Evolutionary conservation across 805 yeast genomes (phyloP).

Genomic region (Sugiyamaella lignohabitans): DNA sequence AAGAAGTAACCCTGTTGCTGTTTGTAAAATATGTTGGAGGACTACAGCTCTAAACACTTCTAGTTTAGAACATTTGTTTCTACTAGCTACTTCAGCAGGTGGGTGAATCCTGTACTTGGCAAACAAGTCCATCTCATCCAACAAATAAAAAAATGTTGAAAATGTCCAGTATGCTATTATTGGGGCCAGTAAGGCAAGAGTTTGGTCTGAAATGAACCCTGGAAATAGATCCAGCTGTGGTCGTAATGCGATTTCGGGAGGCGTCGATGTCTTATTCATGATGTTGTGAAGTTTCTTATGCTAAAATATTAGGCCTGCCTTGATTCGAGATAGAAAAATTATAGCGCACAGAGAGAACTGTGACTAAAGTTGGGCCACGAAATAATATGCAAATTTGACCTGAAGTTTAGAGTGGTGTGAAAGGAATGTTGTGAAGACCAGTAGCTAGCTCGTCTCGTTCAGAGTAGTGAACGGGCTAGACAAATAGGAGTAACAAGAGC

Average conservation of each 20-base stretch:
- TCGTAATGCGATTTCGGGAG: conserved; percentile 9
- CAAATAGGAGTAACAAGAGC: too few species aligned
- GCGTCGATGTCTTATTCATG: conserved; percentile 5
- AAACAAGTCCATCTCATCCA: conserved; percentile 69
- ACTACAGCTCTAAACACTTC: conserved; percentile 79
- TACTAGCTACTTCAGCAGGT: conserved; percentile 67
- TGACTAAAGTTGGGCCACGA: too few species aligned
- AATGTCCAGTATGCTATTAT: conserved; percentile 78
- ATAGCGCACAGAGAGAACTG: too few species aligned
- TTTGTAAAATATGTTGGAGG: conserved; percentile 78
- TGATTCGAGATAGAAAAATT: too few species aligned
- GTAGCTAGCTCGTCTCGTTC: too few species aligned
- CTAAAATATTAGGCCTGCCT: too few species aligned
- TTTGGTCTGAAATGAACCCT: conserved; percentile 59
- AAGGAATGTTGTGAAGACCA: too few species aligned
- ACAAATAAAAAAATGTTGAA: conserved; percentile 63
- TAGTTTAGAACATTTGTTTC: conserved; percentile 64
- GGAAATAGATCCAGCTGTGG: conserved; percentile 36
- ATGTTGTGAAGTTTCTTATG: too few species aligned
- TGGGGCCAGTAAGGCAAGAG: conserved; percentile 67
- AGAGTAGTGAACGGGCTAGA: too few species aligned
- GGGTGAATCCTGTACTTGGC: conserved; percentile 89
- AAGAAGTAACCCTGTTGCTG: conserved; percentile 56
- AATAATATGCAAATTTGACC: too few species aligned
- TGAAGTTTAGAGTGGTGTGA: too few species aligned